These are phyloP conservation scores for Coleophoma cylindrospora DNA, from an alignment of 2,329 filamentous ascomycete species.

Conservation along the genomic window DNA sequence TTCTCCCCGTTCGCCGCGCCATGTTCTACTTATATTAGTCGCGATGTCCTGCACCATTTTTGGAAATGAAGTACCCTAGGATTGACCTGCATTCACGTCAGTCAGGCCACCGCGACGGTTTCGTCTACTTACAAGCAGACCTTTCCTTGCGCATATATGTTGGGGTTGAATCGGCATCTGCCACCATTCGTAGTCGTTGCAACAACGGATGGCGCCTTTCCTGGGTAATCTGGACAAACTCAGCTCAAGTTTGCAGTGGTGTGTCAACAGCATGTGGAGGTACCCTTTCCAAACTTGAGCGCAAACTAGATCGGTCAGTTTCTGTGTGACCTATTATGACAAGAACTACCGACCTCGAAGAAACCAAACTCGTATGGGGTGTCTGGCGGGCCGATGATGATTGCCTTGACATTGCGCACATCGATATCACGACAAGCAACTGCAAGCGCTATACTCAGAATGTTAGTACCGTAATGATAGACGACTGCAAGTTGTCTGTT, in stretches of 20 bases:
- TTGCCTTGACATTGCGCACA: conserved; percentile 78
- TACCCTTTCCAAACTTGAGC: conserved; percentile 73
- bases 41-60: neutral
- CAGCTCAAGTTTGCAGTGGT: neutral
- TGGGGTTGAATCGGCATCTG: conserved; percentile 88
- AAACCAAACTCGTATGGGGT: conserved; percentile 97
- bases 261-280: neutral
- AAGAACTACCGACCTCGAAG: conserved; percentile 65
- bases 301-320: conserved; percentile 53
- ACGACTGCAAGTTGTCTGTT: neutral
- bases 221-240: conserved; percentile 67
- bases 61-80: conserved; percentile 56
- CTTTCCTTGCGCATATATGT: conserved; percentile 88
- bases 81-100: conserved; percentile 62
- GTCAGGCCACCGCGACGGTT: conserved; percentile 1
- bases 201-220: conserved; percentile 54
- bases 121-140: conserved; percentile 74
- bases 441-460: conserved; percentile 59
- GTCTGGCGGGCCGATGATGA: conserved; percentile 89
- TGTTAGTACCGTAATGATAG: neutral
- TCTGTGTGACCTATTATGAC: conserved; percentile 1
- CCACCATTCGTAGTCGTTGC: conserved; percentile 86
- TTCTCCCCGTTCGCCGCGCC: conserved; percentile 84
- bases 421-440: conserved; percentile 85
- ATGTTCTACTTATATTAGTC: conserved; percentile 60